Evolutionary conservation across 1,284 basidiomycete species (phyloP), one percentile per base, ranked within the genome.

Genomic region (Microbotryum lychnidis-dioicae): DNA sequence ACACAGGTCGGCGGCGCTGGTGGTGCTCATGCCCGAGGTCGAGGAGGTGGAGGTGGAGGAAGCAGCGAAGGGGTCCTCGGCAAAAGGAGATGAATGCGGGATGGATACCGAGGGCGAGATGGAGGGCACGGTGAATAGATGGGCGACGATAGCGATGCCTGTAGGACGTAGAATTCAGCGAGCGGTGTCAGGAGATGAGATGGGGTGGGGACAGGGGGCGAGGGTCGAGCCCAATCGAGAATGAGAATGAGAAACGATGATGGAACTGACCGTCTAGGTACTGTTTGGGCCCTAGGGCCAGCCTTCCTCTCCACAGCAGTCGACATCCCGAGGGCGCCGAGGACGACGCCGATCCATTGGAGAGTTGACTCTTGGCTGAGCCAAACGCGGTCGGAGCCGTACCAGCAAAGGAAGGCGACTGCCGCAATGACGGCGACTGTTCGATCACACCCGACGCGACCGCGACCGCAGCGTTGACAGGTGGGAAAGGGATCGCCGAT

Each of bases 121-220:
- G 25, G 63, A 63, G 2, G 64, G 42, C n/a, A 67, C 56, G n/a
- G 67, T 45, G 45, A 68, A 68, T 45, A 66, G 56, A 50, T 68
- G 67, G 10, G 67, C 65, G 50, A 68, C 56, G 49, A 68, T 59
- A 20, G 67, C 67, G 49, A 68, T 44, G 1, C 67, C 67, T 68
- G 50, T 14, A 12, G 14, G 8, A 23, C 27, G 21, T 18, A 25
- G 14, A n/a, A 27, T 48, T 16, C 23, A 9, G 4, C 33, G 27
- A 18, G 3, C 12, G 25, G 18, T 16, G 50, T n/a, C 14, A 25
- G 21, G 6, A 9, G 3, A 12, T 46, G 18, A 12, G 14, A 6
- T 20, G 10, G n/a, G 54, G 27, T 2, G 6, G n/a, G 4, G 45
- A n/a, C 4, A 10, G 27, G 5, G 27, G 27, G 27, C 1, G 27